phyloP scores from a whole-genome alignment of 495 filamentous ascomycete species.

The Halenospora varia region DNA sequence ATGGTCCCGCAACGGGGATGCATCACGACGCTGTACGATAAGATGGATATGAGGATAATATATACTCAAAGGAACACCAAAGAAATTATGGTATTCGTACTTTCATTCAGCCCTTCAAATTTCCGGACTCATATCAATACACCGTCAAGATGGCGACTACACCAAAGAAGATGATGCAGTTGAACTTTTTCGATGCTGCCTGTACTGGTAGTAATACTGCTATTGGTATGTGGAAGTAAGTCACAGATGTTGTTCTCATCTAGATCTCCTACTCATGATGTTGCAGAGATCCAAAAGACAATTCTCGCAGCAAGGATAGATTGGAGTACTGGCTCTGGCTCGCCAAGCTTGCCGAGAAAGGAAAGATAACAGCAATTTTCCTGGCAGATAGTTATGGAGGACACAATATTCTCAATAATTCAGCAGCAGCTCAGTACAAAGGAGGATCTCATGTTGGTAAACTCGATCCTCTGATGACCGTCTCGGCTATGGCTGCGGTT shows the following conservation, averaged over 20 bases:
- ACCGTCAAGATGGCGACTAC: constrained; percentile 2
- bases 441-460: not conserved
- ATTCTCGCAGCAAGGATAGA: not conserved
- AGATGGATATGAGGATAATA: too few relatives aligned
- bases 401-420: constrained; percentile 35
- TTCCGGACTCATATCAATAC: too few relatives aligned
- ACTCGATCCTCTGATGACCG: constrained; percentile 2
- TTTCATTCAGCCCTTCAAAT: too few relatives aligned
- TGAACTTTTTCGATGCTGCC: constrained; percentile 13
- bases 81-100: too few relatives aligned
- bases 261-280: too few relatives aligned
- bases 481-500: constrained; percentile 10
- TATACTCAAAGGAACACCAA: too few relatives aligned
- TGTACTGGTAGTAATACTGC: constrained; percentile 10
- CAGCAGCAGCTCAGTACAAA: constrained; percentile 40
- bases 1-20: too few relatives aligned
- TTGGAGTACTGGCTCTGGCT: constrained; percentile 1
- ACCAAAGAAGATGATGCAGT: constrained; percentile 7
- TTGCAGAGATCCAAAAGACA: not conserved
- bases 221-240: constrained; percentile 10
- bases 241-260: too few relatives aligned
- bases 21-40: too few relatives aligned
- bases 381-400: constrained; percentile 51
- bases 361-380: constrained; percentile 36
- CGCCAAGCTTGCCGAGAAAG: constrained; percentile 5